Conservation (phyloP, 768 basidiomycete species). For the Russula brevipes region DNA sequence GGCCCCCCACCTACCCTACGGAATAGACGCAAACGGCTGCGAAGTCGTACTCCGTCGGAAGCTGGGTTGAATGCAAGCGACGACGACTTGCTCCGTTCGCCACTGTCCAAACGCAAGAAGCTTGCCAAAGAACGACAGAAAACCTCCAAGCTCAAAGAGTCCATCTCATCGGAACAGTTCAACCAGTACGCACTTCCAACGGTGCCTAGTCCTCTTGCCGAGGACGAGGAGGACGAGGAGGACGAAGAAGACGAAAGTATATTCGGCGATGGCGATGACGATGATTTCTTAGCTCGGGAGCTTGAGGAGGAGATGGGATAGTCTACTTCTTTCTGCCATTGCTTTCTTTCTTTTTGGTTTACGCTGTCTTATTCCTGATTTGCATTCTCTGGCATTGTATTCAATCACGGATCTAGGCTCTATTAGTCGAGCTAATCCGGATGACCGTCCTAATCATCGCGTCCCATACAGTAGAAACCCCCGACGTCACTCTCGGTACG, state of each 20-base stretch:
- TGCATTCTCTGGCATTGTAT: conserved; percentile 14
- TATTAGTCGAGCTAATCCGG: conserved; percentile 12
- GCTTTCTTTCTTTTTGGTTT: conserved; percentile 4
- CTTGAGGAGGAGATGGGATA: conserved; percentile 77
- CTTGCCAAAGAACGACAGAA: conserved; percentile 59
- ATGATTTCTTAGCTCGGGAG: conserved; percentile 78
- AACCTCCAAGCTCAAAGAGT: conserved; percentile 62
- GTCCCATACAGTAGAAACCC: background rate
- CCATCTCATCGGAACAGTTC: conserved; percentile 22
- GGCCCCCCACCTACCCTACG: conserved; percentile 38
- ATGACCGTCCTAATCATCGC: background rate
- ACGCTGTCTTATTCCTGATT: background rate
- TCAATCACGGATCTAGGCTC: conserved; percentile 15
- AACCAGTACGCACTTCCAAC: conserved; percentile 10
- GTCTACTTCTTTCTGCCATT: conserved; percentile 7
- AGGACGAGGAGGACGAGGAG: conserved; percentile 35
- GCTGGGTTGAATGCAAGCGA: conserved; percentile 34
- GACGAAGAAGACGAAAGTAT: conserved; percentile 45
- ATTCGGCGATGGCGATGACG: conserved; percentile 51
- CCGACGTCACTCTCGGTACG: background rate
- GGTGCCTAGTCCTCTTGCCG: conserved; percentile 5
- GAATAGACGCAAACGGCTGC: conserved; percentile 59
- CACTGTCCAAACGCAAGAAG: conserved; percentile 77
- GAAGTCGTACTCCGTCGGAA: conserved; percentile 69
- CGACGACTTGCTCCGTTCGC: conserved; percentile 52